Evolutionary conservation across 805 yeast genomes (phyloP), one percentile per base, ranked within the genome.

Genomic region (Ogataea glucozyma): DNA sequence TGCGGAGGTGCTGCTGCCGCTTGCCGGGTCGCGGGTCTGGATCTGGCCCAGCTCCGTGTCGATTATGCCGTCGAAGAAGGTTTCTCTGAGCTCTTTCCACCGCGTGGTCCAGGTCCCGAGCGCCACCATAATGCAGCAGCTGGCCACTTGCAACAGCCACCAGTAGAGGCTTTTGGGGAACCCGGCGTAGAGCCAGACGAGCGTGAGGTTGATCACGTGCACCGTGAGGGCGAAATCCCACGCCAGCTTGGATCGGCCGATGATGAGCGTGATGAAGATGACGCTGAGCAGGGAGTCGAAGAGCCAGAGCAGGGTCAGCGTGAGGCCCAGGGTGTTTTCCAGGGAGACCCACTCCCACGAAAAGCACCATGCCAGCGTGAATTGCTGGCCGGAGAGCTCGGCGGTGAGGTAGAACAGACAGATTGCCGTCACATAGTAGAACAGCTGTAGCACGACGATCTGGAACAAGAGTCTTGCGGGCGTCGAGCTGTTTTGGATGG

Each of bases 161-260:
- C 98, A 91, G 37, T 83, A 70, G 5, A 85, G 49, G 24, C 81
- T 78, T 12, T 68, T 66, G 0, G 99, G 99, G 49, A 91, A 75
- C 22, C 73, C 71, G 1, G 87, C 72, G 49, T 79, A 80, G 1
- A 78, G 46, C 79, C 87, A 81, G 0, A 81, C 87, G 3, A 88
- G 80, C 3, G 81, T 40, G 18, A 91, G 64, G 65, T 91, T 84
- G 38, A 93, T 75, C 17, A 85, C 79, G 63, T 93, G 97, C 12
- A 91, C 79, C 0, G 99, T 93, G n/a, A 91, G 59, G 9, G 96
- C 97, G 68, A 93, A 91, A 65, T 91, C 99, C 85, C 96, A 85
- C 0, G 97, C 98, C 38, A 91, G 69, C 62, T 91, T 93, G 31
- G 96, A 85, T 44, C 98, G 72, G 0, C 98, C 97, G 10, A 91